These are phyloP conservation scores for Puya raimondii DNA, from an alignment of 176 grass and related monocot genomes.

Conservation along the genomic window DNA sequence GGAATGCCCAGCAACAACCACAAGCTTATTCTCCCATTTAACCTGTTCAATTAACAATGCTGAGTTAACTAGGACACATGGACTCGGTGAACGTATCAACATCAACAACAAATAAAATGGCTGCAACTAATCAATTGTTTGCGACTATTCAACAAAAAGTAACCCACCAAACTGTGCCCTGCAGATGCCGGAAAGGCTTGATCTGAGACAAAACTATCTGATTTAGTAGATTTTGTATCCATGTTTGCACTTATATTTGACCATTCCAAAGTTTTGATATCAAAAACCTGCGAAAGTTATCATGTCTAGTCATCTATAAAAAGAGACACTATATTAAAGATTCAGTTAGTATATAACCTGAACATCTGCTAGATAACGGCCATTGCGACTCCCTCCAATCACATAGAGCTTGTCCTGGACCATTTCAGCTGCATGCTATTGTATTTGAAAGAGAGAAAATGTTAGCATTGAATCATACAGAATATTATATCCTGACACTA, in stretches of 20 bases:
- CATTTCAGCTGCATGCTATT: conserved; percentile 76
- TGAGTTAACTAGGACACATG: neutral
- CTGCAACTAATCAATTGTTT: neutral
- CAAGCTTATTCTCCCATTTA: conserved; percentile 70
- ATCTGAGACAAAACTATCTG: conserved; percentile 31
- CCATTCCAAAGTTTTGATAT: conserved; percentile 81
- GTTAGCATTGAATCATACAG: conserved; percentile 4
- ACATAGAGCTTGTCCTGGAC: conserved; percentile 64
- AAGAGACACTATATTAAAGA: neutral
- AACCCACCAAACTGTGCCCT: conserved; percentile 72
- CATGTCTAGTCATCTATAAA: neutral
- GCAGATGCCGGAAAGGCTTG: conserved; percentile 51
- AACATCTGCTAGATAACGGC: conserved; percentile 72
- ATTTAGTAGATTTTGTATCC: conserved; percentile 31
- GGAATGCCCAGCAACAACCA: conserved; percentile 65
- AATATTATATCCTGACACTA: conserved; percentile 1
- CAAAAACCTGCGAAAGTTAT: conserved; percentile 47
- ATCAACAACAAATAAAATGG: too few species aligned
- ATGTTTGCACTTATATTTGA: conserved; percentile 35
- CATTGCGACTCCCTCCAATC: conserved; percentile 91
- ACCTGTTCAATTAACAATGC: conserved; percentile 34
- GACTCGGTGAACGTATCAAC: neutral
- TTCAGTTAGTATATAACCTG: conserved; percentile 32
- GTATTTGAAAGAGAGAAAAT: conserved; percentile 7
- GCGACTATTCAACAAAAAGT: neutral